Conservation (phyloP, 2,329 filamentous ascomycete species). For the Lachnellula hyalina region DNA sequence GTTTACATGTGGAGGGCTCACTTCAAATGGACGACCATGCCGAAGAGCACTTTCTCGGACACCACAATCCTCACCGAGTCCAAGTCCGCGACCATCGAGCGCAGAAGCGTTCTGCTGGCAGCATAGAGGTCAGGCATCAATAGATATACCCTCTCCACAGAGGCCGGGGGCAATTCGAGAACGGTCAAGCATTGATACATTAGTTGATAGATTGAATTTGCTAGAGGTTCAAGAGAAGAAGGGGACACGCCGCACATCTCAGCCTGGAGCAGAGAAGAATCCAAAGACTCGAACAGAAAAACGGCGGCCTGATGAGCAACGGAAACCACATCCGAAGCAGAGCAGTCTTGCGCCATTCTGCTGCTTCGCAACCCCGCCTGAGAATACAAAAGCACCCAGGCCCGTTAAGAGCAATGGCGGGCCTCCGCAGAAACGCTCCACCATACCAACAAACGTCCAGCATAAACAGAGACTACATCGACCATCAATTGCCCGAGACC, state of each 20-base stretch:
- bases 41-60: conserved; percentile 59
- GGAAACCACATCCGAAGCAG: conserved; percentile 14
- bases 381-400: conserved; percentile 19
- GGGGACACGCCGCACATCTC: conserved; percentile 23
- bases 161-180: conserved; percentile 46
- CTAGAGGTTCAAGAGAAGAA: conserved; percentile 51
- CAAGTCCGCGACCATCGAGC: conserved; percentile 24
- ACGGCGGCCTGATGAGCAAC: conserved; percentile 4
- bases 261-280: conserved; percentile 20
- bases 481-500: conserved; percentile 25
- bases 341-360: conserved; percentile 24
- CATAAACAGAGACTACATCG: conserved; percentile 15
- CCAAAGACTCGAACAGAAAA: neutral
- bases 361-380: conserved; percentile 27
- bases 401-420: conserved; percentile 17
- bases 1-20: conserved; percentile 85
- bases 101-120: conserved; percentile 74
- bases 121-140: conserved; percentile 72
- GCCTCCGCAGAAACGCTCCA: conserved; percentile 10
- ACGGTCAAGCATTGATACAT: conserved; percentile 77
- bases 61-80: conserved; percentile 24
- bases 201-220: conserved; percentile 73
- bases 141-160: conserved; percentile 37
- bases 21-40: conserved; percentile 75
- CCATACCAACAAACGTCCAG: conserved; percentile 3